Evolutionary conservation across 345 rosid genomes (phyloP), one percentile per base, ranked within the genome.

Genomic region (Erysimum cheiranthoides): DNA sequence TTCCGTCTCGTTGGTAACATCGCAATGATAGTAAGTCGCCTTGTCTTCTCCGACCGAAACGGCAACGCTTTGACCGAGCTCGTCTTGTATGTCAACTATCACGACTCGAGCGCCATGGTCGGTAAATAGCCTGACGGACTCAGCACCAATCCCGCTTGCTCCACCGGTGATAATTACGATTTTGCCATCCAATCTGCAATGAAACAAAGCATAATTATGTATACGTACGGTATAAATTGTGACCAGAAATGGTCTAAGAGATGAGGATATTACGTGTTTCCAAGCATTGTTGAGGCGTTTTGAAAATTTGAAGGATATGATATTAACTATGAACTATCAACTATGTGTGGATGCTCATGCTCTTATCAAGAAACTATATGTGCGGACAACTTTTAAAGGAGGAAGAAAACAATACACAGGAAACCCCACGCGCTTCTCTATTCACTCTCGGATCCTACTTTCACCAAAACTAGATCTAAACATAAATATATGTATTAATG

Each of bases 121-220:
- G 0, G 76, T 82, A 28, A 94, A 94, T 28, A 94, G 54, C 66
- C 82, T 79, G 35, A 73, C 94, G 18, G 97, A 83, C 56, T 82
- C 90, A 49, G 86, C 96, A 1, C 98, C 98, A 54, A 93, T 94
- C 38, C 98, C 98, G 28, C 98, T 91, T 5, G 97, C 97, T 43
- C 84, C 96, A 2, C 98, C 97, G 0, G 97, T 94, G 32, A 94
- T 83, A 35, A 94, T 79, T 13, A 90, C 96, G 36, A 94, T 86
- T 82, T 94, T 94, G 2, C 96, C 97, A 36, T 85, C 93, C 81
- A 94, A 73, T 84, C 98, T 93, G 71, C 53, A 59, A 52, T 27
- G 5, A 65, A 58, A 31, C 35, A 65, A 39, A 57, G 5, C 53
- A 21, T 53, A n/a, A 45, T 35, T 49, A 16, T 45, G 14, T 51